Base-by-base conservation (phyloP, 805 yeast species). In the Sugiyamaella floridensis region DNA sequence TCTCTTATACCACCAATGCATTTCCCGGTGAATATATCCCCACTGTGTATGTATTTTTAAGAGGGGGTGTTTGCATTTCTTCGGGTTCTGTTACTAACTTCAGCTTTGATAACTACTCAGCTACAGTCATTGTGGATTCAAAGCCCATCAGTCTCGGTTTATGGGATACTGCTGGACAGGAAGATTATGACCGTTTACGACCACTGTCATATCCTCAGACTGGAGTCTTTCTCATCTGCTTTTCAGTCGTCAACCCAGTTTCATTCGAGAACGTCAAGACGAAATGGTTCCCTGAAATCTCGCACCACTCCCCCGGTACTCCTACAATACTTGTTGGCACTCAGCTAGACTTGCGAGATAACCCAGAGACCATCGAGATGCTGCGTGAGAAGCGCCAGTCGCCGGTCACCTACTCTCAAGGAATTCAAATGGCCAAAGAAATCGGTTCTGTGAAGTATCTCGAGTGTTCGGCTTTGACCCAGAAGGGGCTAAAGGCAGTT, bases 141-240 rank as follows among this genome's bases (percentile, higher is more conserved):
- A 89, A 84, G 62, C 86, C 88, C 51, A 83, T 86, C 63, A 88
- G 87, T 63, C 75, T 89, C 49, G 95, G 95, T 20, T 76, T 89
- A 45, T 89, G 96, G 96, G 97, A 89, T 78, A 89, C 97, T 14
- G 96, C 97, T 2, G 97, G 97, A 26, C 96, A 89, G 70, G 85
- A 86, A 63, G 96, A 89, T 66, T 89, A 89, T 67, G 96, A 89
- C 67, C 76, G 96, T 55, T 76, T 89, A 63, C 77, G 97, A 69
- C 97, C 97, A 2, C 73, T 89, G 56, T 85, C 93, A 8, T 89
- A 89, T 64, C 96, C 96, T 2, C 96, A 89, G 66, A 89, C 97
- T 0, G 96, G 88, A 62, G 85, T 89, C 37, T 89, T 89, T 64
- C 70, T 89, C 50, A 79, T 87, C 54, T 89, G 97, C 69, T 89